Base-by-base conservation (phyloP, 495 filamentous ascomycete genomes). In the Talaromyces wortmannii region DNA sequence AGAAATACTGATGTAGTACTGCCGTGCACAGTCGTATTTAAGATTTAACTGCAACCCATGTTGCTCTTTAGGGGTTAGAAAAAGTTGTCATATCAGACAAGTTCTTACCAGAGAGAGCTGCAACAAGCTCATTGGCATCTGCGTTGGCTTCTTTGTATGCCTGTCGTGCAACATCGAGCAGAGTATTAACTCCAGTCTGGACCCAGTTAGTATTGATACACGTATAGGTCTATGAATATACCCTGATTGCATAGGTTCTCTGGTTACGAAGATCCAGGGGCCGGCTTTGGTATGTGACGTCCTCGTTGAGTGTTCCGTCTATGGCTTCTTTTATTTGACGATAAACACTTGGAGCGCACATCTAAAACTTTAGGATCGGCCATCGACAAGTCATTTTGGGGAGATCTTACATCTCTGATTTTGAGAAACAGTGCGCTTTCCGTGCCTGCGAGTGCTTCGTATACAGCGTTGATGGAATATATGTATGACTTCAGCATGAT, bases 261-360 rank as follows among this genome's bases (percentile, higher is more conserved):
- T 98, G 95, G 61, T 97, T 95, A 50, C 91, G 82, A 52, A 95
- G 74, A 56, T 96, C 94, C 8, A 97, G 78, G 3, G 94, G 89
- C 43, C 83, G 82, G 49, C 80, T 89, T 58, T 89, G 85, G 62
- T 87, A 95, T 4, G 77, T 79, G 1, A 88, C 86, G 66, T 94
- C 87, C 48, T 89, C 82, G 55, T 97, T 95, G 59, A 98, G 86
- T 0, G 83, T 84, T 30, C 73, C 67, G 48, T 82, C 72, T 53
- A 97, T 92, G 3, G 90, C 60, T 7, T 76, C 65, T 51, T 86
- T 73, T 4, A 92, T 75, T 5, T 76, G 74, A 17, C 69, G 72
- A 43, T 86, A 75, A n/a, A 76, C 79, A 15, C 78, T 78, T 3
- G 82, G 79, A 12, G 75, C 74, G 58, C 88, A 96, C 45, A 86